phyloP scores from a whole-genome alignment of 176 grass and related monocot genomes.

The Oryza rufipogon region DNA sequence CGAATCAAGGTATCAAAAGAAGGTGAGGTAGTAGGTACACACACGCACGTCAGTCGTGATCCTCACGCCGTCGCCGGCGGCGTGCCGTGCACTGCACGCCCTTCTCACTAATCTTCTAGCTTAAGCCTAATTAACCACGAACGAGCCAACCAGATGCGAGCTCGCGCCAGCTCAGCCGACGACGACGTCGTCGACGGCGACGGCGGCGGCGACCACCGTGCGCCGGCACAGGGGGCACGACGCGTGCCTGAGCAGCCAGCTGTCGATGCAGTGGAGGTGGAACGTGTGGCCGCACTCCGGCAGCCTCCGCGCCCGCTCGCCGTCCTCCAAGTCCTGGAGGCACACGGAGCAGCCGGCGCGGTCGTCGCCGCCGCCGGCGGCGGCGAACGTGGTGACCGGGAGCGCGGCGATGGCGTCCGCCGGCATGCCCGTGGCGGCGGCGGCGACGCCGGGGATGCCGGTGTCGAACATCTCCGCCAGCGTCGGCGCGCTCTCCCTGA shows the following conservation, averaged over 20 bases:
- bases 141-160: background rate
- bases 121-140: background rate
- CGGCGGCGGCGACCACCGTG: slow-evolving; percentile 11
- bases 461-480: slow-evolving; percentile 73
- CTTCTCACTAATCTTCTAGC: background rate
- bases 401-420: slow-evolving; percentile 56
- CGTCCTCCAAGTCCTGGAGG: slow-evolving; percentile 74
- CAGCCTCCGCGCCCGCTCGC: slow-evolving; percentile 58
- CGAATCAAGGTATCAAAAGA: background rate
- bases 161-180: background rate
- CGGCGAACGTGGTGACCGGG: slow-evolving; percentile 42
- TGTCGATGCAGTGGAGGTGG: slow-evolving; percentile 74
- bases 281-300: slow-evolving; percentile 73
- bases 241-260: slow-evolving; percentile 70
- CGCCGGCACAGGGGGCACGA: slow-evolving; percentile 73
- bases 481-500: slow-evolving; percentile 26
- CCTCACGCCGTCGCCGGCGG: background rate
- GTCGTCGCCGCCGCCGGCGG: slow-evolving; percentile 15
- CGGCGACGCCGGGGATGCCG: background rate
- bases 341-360: slow-evolving; percentile 67
- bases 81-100: background rate
- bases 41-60: background rate
- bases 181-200: background rate
- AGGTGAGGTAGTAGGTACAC: background rate
- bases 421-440: slow-evolving; percentile 48